Base-by-base conservation (phyloP, 805 yeast genomes). In the Torulaspora microellipsoides region DNA sequence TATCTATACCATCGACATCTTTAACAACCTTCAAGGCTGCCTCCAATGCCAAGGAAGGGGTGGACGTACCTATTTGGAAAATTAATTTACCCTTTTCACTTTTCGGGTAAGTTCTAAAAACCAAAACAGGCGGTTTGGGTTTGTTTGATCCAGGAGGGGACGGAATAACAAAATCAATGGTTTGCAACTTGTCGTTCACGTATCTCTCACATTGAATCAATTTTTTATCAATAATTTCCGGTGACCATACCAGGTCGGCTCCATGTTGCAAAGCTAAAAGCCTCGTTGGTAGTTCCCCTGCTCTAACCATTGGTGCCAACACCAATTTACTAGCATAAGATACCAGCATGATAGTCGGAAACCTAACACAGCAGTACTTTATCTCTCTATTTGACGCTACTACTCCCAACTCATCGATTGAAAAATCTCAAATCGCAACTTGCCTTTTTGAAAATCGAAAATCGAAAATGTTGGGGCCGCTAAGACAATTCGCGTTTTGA, bases 221-320 rank as follows among this genome's bases (percentile, higher is more conserved):
- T 61, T 88, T 89, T 62, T 83, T 85, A 62, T 93, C 99, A 15
- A 93, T 77, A 47, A 90, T 84, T 63, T 93, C 99, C 0, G 99
- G 99, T 12, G 74, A 79, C 99, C 99, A 93, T 4, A 93, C 98
- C 36, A 91, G 69, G 64, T 93, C 98, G 0, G 96, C 96, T 2
- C 96, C 97, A 60, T 86, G 73, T 51, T 76, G 77, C 17, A 93
- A 71, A 0, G 96, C 82, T 51, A 90, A 61, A 7, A 91, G 71
- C 43, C 99, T 72, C 8, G 89, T 82, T 5, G 99, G 98, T 4
- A 93, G 76, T 67, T 93, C 99, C 10, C 98, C 96, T 32, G 91
- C 85, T 29, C 99, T 73, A 39, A 91, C 96, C 99, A 91, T 91
- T 0, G 99, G 99, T 0, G 97, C 98, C 31, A 91, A 74, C 15